phyloP scores from a whole-genome alignment of 768 basidiomycete species.

The Suillus subalutaceus region DNA sequence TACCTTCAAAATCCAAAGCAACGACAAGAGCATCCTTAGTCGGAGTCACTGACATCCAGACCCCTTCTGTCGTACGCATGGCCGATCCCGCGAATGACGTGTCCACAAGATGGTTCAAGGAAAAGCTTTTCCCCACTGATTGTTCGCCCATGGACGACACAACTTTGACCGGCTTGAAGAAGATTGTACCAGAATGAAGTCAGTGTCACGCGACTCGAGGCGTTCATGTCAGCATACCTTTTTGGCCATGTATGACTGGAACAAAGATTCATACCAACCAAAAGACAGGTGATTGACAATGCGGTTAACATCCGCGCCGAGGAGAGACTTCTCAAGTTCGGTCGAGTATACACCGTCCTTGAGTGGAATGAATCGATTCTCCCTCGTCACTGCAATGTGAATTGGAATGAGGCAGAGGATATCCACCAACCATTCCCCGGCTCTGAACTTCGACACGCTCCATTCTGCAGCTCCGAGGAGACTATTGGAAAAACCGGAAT shows the following conservation, averaged over 20 bases:
- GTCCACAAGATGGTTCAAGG: constrained; percentile 62
- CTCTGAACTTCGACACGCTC: constrained; percentile 42
- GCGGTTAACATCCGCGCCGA: constrained; percentile 61
- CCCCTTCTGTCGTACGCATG: constrained; percentile 69
- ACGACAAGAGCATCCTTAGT: constrained; percentile 56
- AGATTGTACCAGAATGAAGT: constrained; percentile 1
- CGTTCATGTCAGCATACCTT: constrained; percentile 39
- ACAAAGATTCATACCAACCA: constrained; percentile 68
- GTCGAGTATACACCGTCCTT: constrained; percentile 59
- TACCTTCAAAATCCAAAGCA: constrained; percentile 67
- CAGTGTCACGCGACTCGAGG: not conserved
- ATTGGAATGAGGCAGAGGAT: constrained; percentile 66
- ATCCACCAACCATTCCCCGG: constrained; percentile 66
- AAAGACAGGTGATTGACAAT: constrained; percentile 59
- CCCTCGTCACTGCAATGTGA: constrained; percentile 59
- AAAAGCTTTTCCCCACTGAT: constrained; percentile 63
- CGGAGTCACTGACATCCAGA: constrained; percentile 70
- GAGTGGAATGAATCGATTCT: constrained; percentile 63
- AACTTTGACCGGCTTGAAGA: constrained; percentile 56
- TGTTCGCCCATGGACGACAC: constrained; percentile 74
- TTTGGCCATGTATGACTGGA: constrained; percentile 61
- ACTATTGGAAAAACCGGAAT: constrained; percentile 28
- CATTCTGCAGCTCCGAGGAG: constrained; percentile 20
- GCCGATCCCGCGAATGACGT: constrained; percentile 69
- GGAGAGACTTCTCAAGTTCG: constrained; percentile 51